Conservation (phyloP, 495 filamentous ascomycete species). For the Neurospora sp. region DNA sequence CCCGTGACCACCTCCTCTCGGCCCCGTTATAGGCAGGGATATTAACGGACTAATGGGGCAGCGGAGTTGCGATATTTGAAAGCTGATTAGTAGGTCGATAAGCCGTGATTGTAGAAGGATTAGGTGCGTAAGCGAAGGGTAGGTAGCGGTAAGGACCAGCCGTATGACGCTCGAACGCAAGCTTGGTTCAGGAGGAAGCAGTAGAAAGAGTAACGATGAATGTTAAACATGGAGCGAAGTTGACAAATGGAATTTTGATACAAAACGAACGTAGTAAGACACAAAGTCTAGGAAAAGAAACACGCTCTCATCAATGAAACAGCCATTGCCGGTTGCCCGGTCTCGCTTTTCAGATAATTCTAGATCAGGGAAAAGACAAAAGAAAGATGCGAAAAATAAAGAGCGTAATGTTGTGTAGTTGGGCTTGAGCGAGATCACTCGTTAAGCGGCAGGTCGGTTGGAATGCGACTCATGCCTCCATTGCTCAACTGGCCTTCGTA, state of each 20-base stretch:
- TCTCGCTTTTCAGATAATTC: conserved; percentile 16
- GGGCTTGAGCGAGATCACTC: background rate
- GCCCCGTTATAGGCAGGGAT: background rate
- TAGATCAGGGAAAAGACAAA: conserved; percentile 4
- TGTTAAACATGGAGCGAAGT: background rate
- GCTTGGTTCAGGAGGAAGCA: background rate
- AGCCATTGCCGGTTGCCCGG: conserved; percentile 27
- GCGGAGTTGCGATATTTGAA: background rate
- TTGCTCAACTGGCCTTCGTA: conserved; percentile 9
- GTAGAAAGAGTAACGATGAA: background rate
- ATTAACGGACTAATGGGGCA: background rate
- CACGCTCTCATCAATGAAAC: background rate
- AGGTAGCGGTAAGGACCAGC: background rate
- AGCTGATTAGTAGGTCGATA: background rate
- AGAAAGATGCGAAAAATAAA: background rate
- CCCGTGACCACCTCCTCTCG: background rate
- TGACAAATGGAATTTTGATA: background rate
- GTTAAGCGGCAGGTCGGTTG: background rate
- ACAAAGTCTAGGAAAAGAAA: background rate
- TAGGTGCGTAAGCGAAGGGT: background rate
- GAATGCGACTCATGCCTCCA: background rate
- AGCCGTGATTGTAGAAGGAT: background rate
- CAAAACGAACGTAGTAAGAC: background rate
- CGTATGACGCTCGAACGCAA: background rate
- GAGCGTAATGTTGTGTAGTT: background rate